Evolutionary conservation across 1,139 yeast genomes (phyloP).

Genomic region (Blastobotrys apis): DNA sequence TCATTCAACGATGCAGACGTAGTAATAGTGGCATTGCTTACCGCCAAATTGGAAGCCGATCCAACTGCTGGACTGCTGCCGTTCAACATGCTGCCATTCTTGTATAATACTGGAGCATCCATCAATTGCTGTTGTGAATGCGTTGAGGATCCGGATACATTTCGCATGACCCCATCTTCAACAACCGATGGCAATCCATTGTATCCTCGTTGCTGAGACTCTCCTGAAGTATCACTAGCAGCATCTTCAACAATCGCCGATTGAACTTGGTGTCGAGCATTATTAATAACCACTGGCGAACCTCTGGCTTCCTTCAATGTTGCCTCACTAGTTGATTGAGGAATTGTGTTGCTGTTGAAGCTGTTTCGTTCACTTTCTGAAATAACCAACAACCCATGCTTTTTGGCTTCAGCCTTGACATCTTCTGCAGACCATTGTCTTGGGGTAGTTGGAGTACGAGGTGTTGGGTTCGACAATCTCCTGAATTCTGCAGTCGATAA

Average conservation of each 20-base stretch:
- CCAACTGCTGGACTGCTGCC: constrained; percentile 2
- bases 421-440: constrained; percentile 25
- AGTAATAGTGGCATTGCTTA: constrained; percentile 49
- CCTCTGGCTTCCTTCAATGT: constrained; percentile 24
- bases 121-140: constrained; percentile 1
- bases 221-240: constrained; percentile 16
- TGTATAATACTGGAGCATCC: constrained; percentile 8
- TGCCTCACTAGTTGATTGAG: constrained; percentile 15
- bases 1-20: constrained; percentile 62
- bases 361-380: neutral
- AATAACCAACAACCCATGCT: constrained; percentile 24
- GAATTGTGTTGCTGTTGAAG: neutral
- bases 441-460: constrained; percentile 2
- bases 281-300: constrained; percentile 24
- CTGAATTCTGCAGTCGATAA: constrained; percentile 25
- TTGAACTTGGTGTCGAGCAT: constrained; percentile 18
- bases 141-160: constrained; percentile 3
- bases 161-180: constrained; percentile 15
- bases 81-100: constrained; percentile 1
- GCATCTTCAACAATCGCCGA: constrained; percentile 24
- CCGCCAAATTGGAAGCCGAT: neutral
- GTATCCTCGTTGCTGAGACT: constrained; percentile 9
- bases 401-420: constrained; percentile 28
- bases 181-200: constrained; percentile 13
- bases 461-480: constrained; percentile 8